phyloP scores from a whole-genome alignment of 192 early-diverging fungal genomes.

The Rhizoclosmatium sp. region DNA sequence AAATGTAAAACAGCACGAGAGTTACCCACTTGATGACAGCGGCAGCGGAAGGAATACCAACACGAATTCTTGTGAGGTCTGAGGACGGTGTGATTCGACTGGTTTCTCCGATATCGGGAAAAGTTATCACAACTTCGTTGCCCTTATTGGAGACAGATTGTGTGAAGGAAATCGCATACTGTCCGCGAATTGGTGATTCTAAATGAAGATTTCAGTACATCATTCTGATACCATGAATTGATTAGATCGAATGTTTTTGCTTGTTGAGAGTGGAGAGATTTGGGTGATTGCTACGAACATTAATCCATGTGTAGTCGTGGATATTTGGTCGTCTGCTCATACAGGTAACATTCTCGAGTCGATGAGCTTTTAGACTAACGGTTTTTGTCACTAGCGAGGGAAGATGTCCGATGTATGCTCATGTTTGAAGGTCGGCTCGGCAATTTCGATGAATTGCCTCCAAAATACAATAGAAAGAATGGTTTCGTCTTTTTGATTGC shows the following conservation, averaged over 20 bases:
- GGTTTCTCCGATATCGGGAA: slow-evolving; percentile 51
- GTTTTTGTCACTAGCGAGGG: slow-evolving; percentile 25
- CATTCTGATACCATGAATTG: slow-evolving; percentile 43
- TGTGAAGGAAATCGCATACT: slow-evolving; percentile 48
- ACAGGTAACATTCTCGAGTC: neutral
- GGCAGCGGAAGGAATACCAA: neutral
- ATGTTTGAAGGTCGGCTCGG: slow-evolving; percentile 47
- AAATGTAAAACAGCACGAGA: slow-evolving; percentile 31
- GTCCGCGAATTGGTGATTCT: slow-evolving; percentile 11
- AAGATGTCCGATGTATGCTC: slow-evolving; percentile 47
- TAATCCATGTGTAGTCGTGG: slow-evolving; percentile 60
- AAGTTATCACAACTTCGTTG: slow-evolving; percentile 55
- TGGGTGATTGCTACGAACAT: slow-evolving; percentile 52
- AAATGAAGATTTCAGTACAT: slow-evolving; percentile 54
- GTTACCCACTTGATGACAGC: neutral
- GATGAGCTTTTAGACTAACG: neutral
- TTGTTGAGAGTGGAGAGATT: slow-evolving; percentile 59
- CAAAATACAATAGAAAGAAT: slow-evolving; percentile 20
- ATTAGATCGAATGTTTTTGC: slow-evolving; percentile 56
- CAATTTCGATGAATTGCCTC: slow-evolving; percentile 1
- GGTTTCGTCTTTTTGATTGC: slow-evolving; percentile 54
- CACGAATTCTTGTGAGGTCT: slow-evolving; percentile 51
- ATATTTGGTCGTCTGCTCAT: slow-evolving; percentile 49
- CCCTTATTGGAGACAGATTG: slow-evolving; percentile 60
- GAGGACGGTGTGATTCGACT: slow-evolving; percentile 60